A percentile compares a stretch with the other conserved stretches of the same genome.
Evolutionary conservation across 75 land plant species (phyloP).

Genomic region (Chamaecyparis obtusa): DNA sequence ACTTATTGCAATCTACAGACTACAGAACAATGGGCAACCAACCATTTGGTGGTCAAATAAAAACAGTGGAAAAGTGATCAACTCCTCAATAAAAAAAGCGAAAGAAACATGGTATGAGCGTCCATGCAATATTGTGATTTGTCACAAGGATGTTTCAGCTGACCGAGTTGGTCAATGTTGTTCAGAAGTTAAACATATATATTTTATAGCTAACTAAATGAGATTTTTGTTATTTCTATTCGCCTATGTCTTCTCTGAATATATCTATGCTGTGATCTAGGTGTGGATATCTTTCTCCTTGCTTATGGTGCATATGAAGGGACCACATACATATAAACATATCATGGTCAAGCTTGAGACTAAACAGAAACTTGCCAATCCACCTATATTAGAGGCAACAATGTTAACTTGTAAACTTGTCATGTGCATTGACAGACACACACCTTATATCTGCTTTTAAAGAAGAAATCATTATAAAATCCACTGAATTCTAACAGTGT

Average conservation of each 20-base stretch:
- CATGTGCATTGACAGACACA: neutral
- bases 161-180: neutral
- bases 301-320: neutral
- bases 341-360: neutral
- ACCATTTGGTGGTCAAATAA: neutral
- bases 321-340: neutral
- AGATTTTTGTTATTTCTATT: neutral
- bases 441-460: neutral
- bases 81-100: neutral
- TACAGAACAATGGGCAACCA: neutral
- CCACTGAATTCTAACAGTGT: neutral
- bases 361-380: neutral
- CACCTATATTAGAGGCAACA: neutral
- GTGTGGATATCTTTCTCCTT: neutral
- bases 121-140: neutral
- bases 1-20: neutral
- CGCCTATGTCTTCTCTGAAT: neutral
- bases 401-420: neutral
- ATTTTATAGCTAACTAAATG: neutral
- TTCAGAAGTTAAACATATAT: neutral
- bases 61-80: neutral
- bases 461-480: neutral
- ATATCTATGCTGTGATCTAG: neutral
- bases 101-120: neutral
- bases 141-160: neutral